Evolutionary conservation across 352 stramenopile species (phyloP), one percentile per base, ranked within the genome.

Genomic region (Globisporangium radiosum): DNA sequence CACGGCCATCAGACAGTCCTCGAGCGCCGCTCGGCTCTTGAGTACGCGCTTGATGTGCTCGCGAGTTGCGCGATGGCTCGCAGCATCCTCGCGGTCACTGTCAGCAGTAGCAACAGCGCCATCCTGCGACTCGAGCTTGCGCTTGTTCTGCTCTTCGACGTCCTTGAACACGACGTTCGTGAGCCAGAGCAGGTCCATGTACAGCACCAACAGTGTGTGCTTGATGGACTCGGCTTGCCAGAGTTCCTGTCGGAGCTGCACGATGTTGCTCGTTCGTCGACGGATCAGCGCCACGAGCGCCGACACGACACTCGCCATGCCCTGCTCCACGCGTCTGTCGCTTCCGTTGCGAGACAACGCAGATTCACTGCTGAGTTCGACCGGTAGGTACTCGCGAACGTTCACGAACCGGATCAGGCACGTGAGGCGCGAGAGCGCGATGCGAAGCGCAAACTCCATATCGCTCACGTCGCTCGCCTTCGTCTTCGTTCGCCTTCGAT

Each of bases 151-250:
- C 13, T 49, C 71, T 51, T 76, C 52, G 0, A 33, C 53, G 37
- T 74, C 72, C 48, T 78, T 75, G 33, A 95, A 94, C 0, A 95
- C 59, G 36, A 81, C 76, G 15, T 43, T 62, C 17, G 76, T 86
- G n/a, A 74, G 64, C 86, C 86, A 95, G 14, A 95, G 63, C 4
- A 95, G 53, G 44, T 94, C 81, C 4, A 70, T 75, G 60, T 90
- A 89, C 45, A 95, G 61, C 53, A 92, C 77, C 48, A 71, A 77
- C 42, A 93, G 43, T 11, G 75, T 66, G 43, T 78, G 74, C 64
- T 81, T 89, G 65, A 94, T 74, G 9, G 75, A 78, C 48, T 90
- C 83, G 6, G 71, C 62, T 19, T 87, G 53, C 4, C 75, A 63
- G 63, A 91, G 76, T 14, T 65, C 66, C 57, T 83, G 64, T 51